Evolutionary conservation across 805 yeast species (phyloP), one percentile per base, ranked within the genome.

Genomic region (Metschnikowia henanensis): DNA sequence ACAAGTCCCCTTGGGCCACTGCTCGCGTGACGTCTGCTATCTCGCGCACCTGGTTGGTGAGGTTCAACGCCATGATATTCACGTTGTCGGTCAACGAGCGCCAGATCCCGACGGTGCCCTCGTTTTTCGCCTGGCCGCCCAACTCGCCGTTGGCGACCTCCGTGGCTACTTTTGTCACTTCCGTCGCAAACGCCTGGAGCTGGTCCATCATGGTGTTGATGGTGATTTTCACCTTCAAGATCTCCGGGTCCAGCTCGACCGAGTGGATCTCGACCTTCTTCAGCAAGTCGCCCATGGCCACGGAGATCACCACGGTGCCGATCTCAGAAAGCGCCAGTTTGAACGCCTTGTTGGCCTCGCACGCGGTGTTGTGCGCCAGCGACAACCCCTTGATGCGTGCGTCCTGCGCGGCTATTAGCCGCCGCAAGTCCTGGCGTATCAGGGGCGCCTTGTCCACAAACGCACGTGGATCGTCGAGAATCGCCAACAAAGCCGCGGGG

Each of bases 141-240:
- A 88, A 73, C 50, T 87, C 87, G 53, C 96, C 96, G 56, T 87
- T 86, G 23, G 95, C 92, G 17, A 88, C 96, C 55, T 88, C 95
- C n/a, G 91, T 87, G 30, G 96, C 94, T 20, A 88, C 87, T 47
- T 87, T 81, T 28, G 90, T 84, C 32, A 87, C 94, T 61, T 87
- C 94, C 41, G 76, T 75, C 23, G 94, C 89, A 62, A 86, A 87
- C 10, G 87, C 79, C 60, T 84, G 91, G 47, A 86, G 72, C 64
- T 87, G 95, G 57, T 84, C 89, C 87, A 87, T 85, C 96, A 88
- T 88, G 18, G 87, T 79, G 63, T 88, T 88, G 58, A 88, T 86
- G 6, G 94, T 84, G 44, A 80, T 79, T 60, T 88, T 87, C 57
- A 87, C 88, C 59, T 83, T 84, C 45, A 82, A 72, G 49, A 87